These are phyloP conservation scores for Rhododendron williamsianum DNA, from an alignment of 148 eudicot genomes.

Conservation along the genomic window DNA sequence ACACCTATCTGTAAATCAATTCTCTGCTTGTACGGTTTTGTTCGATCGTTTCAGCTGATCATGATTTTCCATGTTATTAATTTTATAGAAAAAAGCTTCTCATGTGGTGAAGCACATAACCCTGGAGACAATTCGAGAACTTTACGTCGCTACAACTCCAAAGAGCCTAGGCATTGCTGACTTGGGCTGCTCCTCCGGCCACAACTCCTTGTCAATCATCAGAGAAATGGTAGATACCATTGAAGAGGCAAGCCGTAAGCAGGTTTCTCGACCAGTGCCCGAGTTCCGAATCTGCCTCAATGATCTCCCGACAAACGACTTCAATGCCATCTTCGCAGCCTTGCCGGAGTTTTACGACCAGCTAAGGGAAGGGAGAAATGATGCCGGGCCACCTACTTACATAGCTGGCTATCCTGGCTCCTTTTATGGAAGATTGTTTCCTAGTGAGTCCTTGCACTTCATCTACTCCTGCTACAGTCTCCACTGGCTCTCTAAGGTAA, in stretches of 20 bases:
- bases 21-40: neutral
- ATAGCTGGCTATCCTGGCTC: slow-evolving; percentile 73
- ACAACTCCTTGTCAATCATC: slow-evolving; percentile 48
- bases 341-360: slow-evolving; percentile 40
- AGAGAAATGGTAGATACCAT: slow-evolving; percentile 41
- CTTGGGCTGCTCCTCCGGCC: slow-evolving; percentile 77
- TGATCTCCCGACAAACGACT: slow-evolving; percentile 58
- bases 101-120: slow-evolving; percentile 65
- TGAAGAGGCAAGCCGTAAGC: slow-evolving; percentile 18
- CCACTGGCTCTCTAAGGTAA: slow-evolving; percentile 84
- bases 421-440: slow-evolving; percentile 68
- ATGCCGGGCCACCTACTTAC: slow-evolving; percentile 29
- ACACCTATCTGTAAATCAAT: neutral
- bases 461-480: slow-evolving; percentile 65
- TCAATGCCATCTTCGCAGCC: slow-evolving; percentile 38
- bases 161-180: slow-evolving; percentile 63
- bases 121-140: slow-evolving; percentile 38
- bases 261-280: slow-evolving; percentile 18
- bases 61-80: neutral
- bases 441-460: slow-evolving; percentile 59
- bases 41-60: neutral
- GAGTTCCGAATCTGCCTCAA: slow-evolving; percentile 54
- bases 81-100: slow-evolving; percentile 44
- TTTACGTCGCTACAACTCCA: slow-evolving; percentile 30
- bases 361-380: slow-evolving; percentile 13